Conservation (phyloP, 2,329 filamentous ascomycete genomes). For the Sarocladiaceae sp. region DNA sequence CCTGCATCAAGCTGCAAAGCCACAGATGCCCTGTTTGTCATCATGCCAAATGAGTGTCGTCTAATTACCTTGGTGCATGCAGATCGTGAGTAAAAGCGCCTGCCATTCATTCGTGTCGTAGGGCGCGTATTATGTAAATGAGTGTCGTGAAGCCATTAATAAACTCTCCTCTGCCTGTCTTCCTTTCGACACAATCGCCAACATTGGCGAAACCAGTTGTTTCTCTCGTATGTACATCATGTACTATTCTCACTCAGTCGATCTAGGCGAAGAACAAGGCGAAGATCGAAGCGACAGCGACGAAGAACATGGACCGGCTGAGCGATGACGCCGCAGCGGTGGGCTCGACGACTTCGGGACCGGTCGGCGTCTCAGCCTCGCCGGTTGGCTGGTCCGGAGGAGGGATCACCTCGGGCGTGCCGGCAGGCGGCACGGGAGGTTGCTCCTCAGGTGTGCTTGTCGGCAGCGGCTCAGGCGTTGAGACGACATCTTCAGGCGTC, state of each 20-base stretch:
- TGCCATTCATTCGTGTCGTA: not conserved
- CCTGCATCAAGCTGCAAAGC: not conserved
- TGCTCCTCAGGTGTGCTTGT: too few species aligned
- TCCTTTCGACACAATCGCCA: too few species aligned
- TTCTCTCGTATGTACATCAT: too few species aligned
- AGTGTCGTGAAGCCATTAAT: constrained; percentile 18
- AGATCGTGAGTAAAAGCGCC: not conserved
- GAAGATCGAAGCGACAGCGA: constrained; percentile 9
- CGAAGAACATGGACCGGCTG: constrained; percentile 1
- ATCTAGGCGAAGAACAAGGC: constrained; percentile 6
- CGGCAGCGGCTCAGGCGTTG: too few species aligned
- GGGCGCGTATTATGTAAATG: constrained; percentile 13
- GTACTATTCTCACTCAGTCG: too few species aligned
- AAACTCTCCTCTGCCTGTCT: not conserved
- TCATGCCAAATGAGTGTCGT: constrained; percentile 15
- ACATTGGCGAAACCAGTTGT: too few species aligned
- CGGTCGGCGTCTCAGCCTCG: not conserved
- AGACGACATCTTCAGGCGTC: too few species aligned
- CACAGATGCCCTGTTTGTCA: not conserved
- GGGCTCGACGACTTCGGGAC: not conserved
- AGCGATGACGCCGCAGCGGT: constrained; percentile 4
- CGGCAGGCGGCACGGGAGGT: too few species aligned
- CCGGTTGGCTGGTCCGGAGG: not conserved
- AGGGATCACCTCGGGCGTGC: not conserved
- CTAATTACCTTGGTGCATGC: not conserved